Conservation (phyloP, 139 green algal species). For the Chlamydomonas asymmetrica region DNA sequence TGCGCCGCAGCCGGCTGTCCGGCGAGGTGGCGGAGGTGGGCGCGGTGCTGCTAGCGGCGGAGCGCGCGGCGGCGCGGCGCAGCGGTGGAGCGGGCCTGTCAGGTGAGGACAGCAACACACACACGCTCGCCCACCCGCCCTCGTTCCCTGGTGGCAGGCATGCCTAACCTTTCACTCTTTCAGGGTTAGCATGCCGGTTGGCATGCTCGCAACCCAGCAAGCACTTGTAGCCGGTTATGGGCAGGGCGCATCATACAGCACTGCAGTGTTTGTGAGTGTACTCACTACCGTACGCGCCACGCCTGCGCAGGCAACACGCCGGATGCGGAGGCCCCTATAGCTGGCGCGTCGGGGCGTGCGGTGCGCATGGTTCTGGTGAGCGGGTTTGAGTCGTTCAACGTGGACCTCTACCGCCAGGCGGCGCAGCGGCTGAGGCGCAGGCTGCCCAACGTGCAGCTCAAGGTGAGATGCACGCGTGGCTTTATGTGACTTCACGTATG, state of each 20-base stretch:
- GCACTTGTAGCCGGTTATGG: background rate
- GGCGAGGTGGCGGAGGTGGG: slow-evolving; percentile 53
- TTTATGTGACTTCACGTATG: too few relatives aligned
- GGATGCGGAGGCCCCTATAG: background rate
- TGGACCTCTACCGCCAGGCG: slow-evolving; percentile 82
- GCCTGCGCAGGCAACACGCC: background rate
- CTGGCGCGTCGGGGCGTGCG: background rate
- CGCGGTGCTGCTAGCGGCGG: slow-evolving; percentile 25
- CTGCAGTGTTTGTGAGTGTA: background rate
- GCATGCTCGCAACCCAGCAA: background rate
- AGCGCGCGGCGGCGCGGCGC: slow-evolving; percentile 18
- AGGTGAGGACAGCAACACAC: background rate
- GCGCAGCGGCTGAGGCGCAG: slow-evolving; percentile 31
- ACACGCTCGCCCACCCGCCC: background rate
- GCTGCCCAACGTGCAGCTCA: slow-evolving; percentile 27
- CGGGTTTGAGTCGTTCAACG: slow-evolving; percentile 98
- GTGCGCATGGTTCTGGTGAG: slow-evolving; percentile 89
- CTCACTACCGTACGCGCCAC: background rate
- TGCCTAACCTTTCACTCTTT: too few relatives aligned
- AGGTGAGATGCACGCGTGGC: slow-evolving; percentile 2
- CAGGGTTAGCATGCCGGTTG: too few relatives aligned
- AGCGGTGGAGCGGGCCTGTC: background rate
- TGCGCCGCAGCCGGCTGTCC: slow-evolving; percentile 57
- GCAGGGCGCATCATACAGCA: slow-evolving; percentile 1
- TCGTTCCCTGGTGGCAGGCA: too few relatives aligned